These are phyloP conservation scores for Phytophthora ohioensis DNA, from an alignment of 352 stramenopile genomes.

Conservation along the genomic window DNA sequence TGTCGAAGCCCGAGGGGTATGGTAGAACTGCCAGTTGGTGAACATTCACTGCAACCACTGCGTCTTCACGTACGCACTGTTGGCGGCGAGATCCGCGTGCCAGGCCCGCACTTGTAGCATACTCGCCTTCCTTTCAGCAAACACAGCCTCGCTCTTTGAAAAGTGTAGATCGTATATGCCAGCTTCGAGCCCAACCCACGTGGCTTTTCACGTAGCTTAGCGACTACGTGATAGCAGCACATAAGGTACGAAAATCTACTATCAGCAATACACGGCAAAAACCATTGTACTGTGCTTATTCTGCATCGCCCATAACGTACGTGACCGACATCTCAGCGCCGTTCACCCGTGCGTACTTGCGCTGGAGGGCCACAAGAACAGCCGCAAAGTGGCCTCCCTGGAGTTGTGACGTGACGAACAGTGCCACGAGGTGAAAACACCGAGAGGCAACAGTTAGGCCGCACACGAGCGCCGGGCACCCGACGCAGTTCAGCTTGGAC, in stretches of 20 bases:
- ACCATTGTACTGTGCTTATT: constrained; percentile 6
- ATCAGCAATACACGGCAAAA: background rate
- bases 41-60: constrained; percentile 10
- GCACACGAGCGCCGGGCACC: constrained; percentile 9
- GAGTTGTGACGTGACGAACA: constrained; percentile 10
- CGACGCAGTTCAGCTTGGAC: constrained; percentile 10
- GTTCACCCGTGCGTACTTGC: background rate
- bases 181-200: background rate
- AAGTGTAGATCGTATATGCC: constrained; percentile 31
- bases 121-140: background rate
- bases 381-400: background rate
- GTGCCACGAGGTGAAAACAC: constrained; percentile 1
- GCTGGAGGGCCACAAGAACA: background rate
- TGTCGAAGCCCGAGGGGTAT: constrained; percentile 16
- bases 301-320: constrained; percentile 3
- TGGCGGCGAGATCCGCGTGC: background rate
- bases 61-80: background rate
- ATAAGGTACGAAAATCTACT: constrained; percentile 20
- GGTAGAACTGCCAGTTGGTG: constrained; percentile 22
- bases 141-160: background rate
- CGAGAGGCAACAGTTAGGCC: background rate
- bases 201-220: constrained; percentile 25
- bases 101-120: background rate
- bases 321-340: background rate
- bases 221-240: constrained; percentile 42